These are phyloP conservation scores for Lentinula novae-zelandiae DNA, from an alignment of 1,284 basidiomycete genomes.

Conservation along the genomic window DNA sequence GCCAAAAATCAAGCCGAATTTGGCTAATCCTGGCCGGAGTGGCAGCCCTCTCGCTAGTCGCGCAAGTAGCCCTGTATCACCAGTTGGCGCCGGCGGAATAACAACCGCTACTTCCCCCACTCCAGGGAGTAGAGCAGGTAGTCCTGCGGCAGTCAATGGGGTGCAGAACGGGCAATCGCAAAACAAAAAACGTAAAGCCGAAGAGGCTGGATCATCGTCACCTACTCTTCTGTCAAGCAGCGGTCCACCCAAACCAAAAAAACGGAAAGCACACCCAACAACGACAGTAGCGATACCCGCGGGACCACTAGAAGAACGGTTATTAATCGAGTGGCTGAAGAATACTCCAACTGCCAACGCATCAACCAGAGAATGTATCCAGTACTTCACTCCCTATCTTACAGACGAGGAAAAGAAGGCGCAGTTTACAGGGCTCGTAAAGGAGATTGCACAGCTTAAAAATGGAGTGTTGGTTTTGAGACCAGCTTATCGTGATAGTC, in stretches of 20 bases:
- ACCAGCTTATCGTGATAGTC: conserved; percentile 38
- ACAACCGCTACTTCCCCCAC: background rate
- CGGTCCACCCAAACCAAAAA: conserved; percentile 55
- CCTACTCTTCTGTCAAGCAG: conserved; percentile 28
- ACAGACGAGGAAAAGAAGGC: conserved; percentile 65
- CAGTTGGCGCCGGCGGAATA: background rate
- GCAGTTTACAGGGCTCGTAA: conserved; percentile 71
- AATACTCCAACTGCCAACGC: conserved; percentile 47
- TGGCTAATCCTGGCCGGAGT: conserved; percentile 43
- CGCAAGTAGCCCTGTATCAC: conserved; percentile 33
- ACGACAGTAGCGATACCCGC: conserved; percentile 33
- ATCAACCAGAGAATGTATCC: conserved; percentile 72
- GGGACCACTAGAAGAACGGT: conserved; percentile 54
- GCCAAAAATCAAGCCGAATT: conserved; percentile 44
- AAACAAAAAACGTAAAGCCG: conserved; percentile 65
- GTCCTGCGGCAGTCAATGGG: conserved; percentile 33
- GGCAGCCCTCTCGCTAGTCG: conserved; percentile 51
- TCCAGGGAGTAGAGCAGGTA: conserved; percentile 35
- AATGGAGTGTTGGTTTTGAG: conserved; percentile 60
- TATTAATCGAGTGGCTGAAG: conserved; percentile 72
- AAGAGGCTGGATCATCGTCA: conserved; percentile 38
- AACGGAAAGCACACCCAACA: conserved; percentile 44
- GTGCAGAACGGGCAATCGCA: conserved; percentile 31
- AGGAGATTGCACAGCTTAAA: conserved; percentile 70
- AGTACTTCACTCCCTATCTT: conserved; percentile 71